Percentiles rank a stretch among this genome's conserved stretches.
Evolutionary conservation across 257 asterid species (phyloP).

Genomic region (Misopates orontium): DNA sequence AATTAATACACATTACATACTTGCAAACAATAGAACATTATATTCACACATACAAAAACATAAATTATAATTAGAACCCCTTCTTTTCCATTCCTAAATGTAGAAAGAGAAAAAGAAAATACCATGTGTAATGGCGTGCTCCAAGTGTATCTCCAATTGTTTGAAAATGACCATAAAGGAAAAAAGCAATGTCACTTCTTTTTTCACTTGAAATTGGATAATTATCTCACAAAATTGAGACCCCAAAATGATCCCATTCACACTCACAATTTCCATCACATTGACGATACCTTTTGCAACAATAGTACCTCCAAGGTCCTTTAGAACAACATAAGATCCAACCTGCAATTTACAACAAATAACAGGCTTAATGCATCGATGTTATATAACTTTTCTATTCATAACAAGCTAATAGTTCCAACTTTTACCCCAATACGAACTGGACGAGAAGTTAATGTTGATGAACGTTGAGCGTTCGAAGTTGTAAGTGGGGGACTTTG

Average conservation of each 20-base stretch:
- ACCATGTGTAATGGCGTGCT: slow-evolving; percentile 9
- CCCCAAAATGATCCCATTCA: background rate
- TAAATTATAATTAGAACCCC: no score
- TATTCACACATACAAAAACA: no score
- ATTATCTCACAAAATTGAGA: background rate
- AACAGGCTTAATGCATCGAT: background rate
- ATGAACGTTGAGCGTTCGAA: background rate
- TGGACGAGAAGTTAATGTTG: no score
- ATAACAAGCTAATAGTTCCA: no score
- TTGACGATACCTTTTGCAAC: background rate
- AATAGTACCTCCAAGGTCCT: background rate
- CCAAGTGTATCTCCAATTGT: background rate
- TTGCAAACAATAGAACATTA: no score
- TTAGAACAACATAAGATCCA: slow-evolving; percentile 6
- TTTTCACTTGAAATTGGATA: background rate
- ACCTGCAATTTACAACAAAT: background rate
- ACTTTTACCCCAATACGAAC: background rate
- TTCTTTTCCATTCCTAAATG: no score
- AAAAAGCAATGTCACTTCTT: background rate
- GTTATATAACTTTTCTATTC: background rate
- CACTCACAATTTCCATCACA: background rate
- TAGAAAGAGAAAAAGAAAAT: background rate
- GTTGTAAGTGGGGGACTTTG: no score
- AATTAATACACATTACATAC: no score
- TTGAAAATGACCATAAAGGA: background rate